Conservation (phyloP, 2,329 filamentous ascomycete species). For the Ophiocordyceps sinensis region DNA sequence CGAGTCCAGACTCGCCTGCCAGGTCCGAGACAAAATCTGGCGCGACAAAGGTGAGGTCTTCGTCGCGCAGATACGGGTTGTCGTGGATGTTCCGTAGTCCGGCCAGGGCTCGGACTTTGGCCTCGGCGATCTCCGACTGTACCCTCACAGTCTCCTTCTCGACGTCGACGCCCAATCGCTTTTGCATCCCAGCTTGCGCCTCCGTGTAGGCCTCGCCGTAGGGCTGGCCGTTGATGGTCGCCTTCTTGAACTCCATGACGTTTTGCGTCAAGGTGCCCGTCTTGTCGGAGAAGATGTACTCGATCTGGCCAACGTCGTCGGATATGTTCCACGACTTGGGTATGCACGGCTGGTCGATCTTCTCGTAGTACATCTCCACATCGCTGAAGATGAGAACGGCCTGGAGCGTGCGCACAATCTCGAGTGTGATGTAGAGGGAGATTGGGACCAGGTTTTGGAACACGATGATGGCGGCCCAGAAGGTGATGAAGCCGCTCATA, state of each 20-base stretch:
- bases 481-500: constrained; percentile 86
- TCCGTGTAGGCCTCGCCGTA: constrained; percentile 98
- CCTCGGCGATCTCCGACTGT: constrained; percentile 62
- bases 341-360: constrained; percentile 84
- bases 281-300: constrained; percentile 99
- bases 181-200: constrained; percentile 91
- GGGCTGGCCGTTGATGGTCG: constrained; percentile 85
- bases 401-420: constrained; percentile 86
- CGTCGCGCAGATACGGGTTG: constrained; percentile 83
- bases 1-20: constrained; percentile 57
- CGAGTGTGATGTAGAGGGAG: constrained; percentile 91
- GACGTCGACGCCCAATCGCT: constrained; percentile 73
- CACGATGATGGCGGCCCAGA: constrained; percentile 86
- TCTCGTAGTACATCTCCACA: constrained; percentile 91
- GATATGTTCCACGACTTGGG: constrained; percentile 99
- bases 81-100: constrained; percentile 64
- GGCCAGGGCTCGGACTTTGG: constrained; percentile 57
- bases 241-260: constrained; percentile 99
- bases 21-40: constrained; percentile 81
- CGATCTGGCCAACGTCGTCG: constrained; percentile 92
- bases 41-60: constrained; percentile 82
- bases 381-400: constrained; percentile 98
- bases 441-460: constrained; percentile 99
- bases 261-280: constrained; percentile 94
- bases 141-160: constrained; percentile 64